Base-by-base conservation (phyloP, 768 basidiomycete species). In the Lepiota subincarnata region DNA sequence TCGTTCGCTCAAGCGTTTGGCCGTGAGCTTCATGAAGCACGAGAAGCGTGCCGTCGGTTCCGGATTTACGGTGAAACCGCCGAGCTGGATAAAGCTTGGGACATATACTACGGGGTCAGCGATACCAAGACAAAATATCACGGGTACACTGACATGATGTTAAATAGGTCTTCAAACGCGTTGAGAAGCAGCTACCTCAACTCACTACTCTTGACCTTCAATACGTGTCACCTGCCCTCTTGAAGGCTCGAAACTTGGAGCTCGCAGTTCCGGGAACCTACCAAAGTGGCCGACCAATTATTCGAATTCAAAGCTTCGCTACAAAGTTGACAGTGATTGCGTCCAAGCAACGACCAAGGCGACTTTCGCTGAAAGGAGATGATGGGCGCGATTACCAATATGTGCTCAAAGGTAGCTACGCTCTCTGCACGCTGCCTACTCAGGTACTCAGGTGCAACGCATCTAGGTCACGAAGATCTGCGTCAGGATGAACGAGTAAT, bases 401-500 rank as follows among this genome's bases (percentile, higher is more conserved):
- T 66, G 61, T 79, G 28, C 77, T 99, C 49, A 99, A 99, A 79
- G 97, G 92, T 89, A 4, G 59, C 54, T 7, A 10, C 43, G n/a
- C 24, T 22, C 16, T 22, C 2, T 34, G 31, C 35, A n/a, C 6
- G 18, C 18, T 6, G 8, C 5, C 22, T 35, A 13, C 28, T 46
- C 28, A 7, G 20, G 16, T 46, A n/a, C 18, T 46, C 22, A 22
- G 6, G 19, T 13, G 6, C 3, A 46, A 1, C 8, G 24, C 51
- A 40, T 42, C 10, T 57, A 95, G 93, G 97, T 6, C 97, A 99
- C 68, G 97, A 99, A 72, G 97, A 99, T 73, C 77, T 99, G 47
- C 93, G 97, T 37, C 97, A 98, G 70, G 97, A 99, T 66, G 97
- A 99, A 63, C 83, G 97, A 57, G 97, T 98, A 52, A 98, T 98